Conservation (phyloP, 1,284 basidiomycete species). For the Dichomitus squalens region DNA sequence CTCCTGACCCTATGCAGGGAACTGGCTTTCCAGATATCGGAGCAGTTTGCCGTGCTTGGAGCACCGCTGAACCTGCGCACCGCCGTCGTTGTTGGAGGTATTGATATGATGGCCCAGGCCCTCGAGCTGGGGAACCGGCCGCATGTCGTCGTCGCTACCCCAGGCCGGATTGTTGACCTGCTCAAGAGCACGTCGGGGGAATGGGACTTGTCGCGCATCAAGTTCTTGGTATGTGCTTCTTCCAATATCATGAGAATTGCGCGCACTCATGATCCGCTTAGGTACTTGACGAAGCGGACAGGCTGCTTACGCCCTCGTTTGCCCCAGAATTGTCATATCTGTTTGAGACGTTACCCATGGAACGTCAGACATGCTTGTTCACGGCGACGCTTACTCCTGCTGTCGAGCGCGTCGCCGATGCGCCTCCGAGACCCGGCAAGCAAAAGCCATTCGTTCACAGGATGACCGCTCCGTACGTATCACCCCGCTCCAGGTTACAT, state of each 20-base stretch:
- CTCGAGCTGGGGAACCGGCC: constrained; percentile 85
- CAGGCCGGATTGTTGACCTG: constrained; percentile 93
- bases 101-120: constrained; percentile 98
- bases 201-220: constrained; percentile 85
- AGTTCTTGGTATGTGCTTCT: constrained; percentile 70
- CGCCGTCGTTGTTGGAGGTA: constrained; percentile 92
- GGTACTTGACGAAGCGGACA: constrained; percentile 97
- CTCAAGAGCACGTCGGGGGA: constrained; percentile 78
- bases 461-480: constrained; percentile 73
- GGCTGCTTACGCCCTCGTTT: constrained; percentile 90
- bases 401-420: constrained; percentile 80
- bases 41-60: constrained; percentile 94
- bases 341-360: constrained; percentile 78
- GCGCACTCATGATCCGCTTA: constrained; percentile 31
- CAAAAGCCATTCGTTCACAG: constrained; percentile 87
- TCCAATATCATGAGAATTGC: background rate
- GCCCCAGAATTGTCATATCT: constrained; percentile 83
- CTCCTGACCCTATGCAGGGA: constrained; percentile 57
- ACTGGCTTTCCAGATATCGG: constrained; percentile 94
- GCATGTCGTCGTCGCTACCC: constrained; percentile 95
- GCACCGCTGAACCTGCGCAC: constrained; percentile 80
- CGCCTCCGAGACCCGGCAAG: constrained; percentile 81
- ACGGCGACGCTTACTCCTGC: constrained; percentile 93
- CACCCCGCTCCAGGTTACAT: constrained; percentile 8
- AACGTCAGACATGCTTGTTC: constrained; percentile 95